phyloP scores from a whole-genome alignment of 164 flowering plant species.

The Aristolochia californica region DNA sequence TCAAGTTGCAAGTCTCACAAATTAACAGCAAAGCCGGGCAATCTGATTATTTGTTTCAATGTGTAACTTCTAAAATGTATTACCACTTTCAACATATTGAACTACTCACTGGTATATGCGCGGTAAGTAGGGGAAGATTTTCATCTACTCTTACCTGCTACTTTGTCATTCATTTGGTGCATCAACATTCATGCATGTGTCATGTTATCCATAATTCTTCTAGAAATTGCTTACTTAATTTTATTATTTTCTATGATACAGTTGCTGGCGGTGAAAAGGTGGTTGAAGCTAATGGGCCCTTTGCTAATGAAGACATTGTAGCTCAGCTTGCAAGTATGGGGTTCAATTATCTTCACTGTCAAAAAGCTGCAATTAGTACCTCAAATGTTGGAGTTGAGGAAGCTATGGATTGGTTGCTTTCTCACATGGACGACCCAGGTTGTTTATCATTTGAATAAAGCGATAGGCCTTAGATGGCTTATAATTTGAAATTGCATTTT shows the following conservation, averaged over 20 bases:
- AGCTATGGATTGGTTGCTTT: constrained; percentile 97
- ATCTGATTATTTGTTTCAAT: too few species aligned
- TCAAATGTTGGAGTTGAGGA: constrained; percentile 83
- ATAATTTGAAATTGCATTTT: neutral
- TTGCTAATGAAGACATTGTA: constrained; percentile 69
- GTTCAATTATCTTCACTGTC: constrained; percentile 65
- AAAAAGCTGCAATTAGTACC: constrained; percentile 89
- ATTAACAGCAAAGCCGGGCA: too few species aligned
- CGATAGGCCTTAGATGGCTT: neutral
- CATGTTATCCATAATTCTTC: too few species aligned
- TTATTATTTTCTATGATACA: constrained; percentile 7
- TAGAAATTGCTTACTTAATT: too few species aligned
- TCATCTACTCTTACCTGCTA: too few species aligned
- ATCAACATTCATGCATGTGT: too few species aligned
- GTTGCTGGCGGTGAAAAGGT: constrained; percentile 27
- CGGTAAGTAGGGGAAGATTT: too few species aligned
- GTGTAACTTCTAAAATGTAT: too few species aligned
- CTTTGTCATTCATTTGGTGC: too few species aligned
- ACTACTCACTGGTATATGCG: too few species aligned
- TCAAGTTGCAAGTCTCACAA: too few species aligned
- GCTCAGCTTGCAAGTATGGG: constrained; percentile 89
- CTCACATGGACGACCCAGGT: constrained; percentile 99
- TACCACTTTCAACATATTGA: too few species aligned
- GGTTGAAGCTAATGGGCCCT: constrained; percentile 26
- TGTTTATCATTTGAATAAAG: neutral